phyloP scores from a whole-genome alignment of 2,329 filamentous ascomycete species.

The Diaporthe caulivora region DNA sequence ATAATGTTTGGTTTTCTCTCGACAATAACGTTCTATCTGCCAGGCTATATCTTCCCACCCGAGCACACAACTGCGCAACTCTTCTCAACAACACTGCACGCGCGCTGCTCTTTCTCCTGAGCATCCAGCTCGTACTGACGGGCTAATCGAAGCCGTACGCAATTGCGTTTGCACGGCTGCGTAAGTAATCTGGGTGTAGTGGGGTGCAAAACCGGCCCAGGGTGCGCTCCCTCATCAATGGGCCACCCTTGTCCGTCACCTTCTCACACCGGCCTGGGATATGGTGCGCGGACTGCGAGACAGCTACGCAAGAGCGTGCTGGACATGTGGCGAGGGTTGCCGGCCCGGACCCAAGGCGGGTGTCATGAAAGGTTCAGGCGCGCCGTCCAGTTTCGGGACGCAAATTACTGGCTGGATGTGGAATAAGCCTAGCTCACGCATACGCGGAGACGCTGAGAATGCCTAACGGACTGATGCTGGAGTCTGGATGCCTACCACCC shows the following conservation, averaged over 20 bases:
- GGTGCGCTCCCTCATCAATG: too few relatives aligned
- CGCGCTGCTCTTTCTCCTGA: not conserved
- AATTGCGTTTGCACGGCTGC: not conserved
- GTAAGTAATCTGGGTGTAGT: not conserved
- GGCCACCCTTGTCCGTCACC: not conserved
- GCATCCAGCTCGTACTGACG: not conserved
- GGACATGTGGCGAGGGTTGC: not conserved
- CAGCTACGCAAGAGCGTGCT: not conserved
- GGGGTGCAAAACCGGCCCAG: not conserved
- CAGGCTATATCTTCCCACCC: not conserved
- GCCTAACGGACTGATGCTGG: not conserved
- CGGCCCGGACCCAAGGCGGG: not conserved
- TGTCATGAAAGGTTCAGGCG: not conserved
- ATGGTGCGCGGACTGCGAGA: not conserved
- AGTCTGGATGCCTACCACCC: not conserved
- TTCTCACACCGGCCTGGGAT: not conserved
- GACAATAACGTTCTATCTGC: not conserved
- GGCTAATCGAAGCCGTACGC: not conserved
- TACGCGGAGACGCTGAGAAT: not conserved
- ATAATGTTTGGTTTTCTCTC: not conserved
- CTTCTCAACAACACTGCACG: not conserved
- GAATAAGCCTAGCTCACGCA: not conserved
- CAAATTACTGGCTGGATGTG: not conserved
- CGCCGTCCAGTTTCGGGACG: not conserved
- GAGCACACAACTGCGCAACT: constrained; percentile 7